Evolutionary conservation across 108 stramenopile species (phyloP), one percentile per base, ranked within the genome.

Genomic region (Nitzschia palea): DNA sequence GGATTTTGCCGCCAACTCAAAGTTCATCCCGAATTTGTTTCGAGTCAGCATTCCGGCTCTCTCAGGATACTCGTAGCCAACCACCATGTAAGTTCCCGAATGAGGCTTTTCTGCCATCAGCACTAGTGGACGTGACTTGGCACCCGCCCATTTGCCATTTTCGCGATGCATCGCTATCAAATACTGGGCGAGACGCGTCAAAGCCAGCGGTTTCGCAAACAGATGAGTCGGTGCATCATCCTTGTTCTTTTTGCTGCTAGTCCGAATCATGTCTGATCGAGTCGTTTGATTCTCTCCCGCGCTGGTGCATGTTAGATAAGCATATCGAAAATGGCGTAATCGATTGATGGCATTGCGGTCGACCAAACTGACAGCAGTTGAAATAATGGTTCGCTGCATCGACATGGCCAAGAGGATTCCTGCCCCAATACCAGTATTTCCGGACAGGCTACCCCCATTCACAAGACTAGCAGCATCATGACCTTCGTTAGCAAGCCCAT

Each of bases 91-190:
- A 22, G 92, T 86, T 5, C 77, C 68, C 0, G 80, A 70, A 3
- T 78, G 76, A 12, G 86, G 88, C 47, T 87, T 81, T 63, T 97
- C 94, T 5, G 94, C 95, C 34, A 95, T 65, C 14, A 97, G 56
- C 6, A 95, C 80, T 3, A 96, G 74, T 6, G 96, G 96, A 40
- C 90, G 84, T 26, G 88, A 68, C 62, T 95, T 95, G 66, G 59
- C 66, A 0, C 93, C 94, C 1, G 84, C 71, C 96, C 96, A 97
- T 65, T 93, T 90, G 47, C 90, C 93, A 66, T 93, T 93, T 67
- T 87, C 93, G 9, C 93, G 86, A 59, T 96, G 92, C 78, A 95
- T 86, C 45, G 89, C 86, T 76, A 95, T 92, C 37, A 96, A 68
- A 45, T 90, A 95, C 37, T 88, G 80, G 6, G 92, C 95, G 10